phyloP scores from a whole-genome alignment of 1,139 yeast genomes.

The Kurtzmaniella natalensis region DNA sequence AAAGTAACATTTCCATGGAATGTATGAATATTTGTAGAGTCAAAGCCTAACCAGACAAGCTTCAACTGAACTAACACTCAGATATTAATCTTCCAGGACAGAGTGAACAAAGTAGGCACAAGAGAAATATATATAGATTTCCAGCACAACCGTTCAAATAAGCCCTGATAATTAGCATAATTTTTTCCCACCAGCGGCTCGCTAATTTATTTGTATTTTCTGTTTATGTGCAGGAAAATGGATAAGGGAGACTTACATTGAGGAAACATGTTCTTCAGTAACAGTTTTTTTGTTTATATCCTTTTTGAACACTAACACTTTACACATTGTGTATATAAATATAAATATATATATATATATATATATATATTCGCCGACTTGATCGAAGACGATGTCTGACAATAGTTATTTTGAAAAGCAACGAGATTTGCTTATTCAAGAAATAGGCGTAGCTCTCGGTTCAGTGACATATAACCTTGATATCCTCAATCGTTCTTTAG shows the following conservation, averaged over 20 bases:
- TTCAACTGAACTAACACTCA: slow-evolving; percentile 28
- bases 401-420: slow-evolving; percentile 33
- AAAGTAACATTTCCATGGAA: too few species aligned
- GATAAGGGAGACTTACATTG: too few species aligned
- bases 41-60: slow-evolving; percentile 18
- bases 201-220: too few species aligned
- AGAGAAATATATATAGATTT: slow-evolving; percentile 10
- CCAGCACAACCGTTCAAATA: slow-evolving; percentile 32
- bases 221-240: slow-evolving; percentile 2
- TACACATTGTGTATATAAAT: too few species aligned
- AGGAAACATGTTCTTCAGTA: too few species aligned
- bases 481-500: slow-evolving; percentile 37
- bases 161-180: slow-evolving; percentile 24
- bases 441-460: slow-evolving; percentile 36
- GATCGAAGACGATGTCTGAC: slow-evolving; percentile 5
- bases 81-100: slow-evolving; percentile 29
- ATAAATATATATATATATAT: too few species aligned
- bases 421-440: slow-evolving; percentile 41
- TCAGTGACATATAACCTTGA: slow-evolving; percentile 40
- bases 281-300: too few species aligned
- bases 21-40: slow-evolving; percentile 31
- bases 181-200: too few species aligned
- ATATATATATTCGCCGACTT: too few species aligned
- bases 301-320: too few species aligned
- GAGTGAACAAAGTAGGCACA: slow-evolving; percentile 38